phyloP scores from a whole-genome alignment of 345 rosid species.

The Eucalyptus brandiana region DNA sequence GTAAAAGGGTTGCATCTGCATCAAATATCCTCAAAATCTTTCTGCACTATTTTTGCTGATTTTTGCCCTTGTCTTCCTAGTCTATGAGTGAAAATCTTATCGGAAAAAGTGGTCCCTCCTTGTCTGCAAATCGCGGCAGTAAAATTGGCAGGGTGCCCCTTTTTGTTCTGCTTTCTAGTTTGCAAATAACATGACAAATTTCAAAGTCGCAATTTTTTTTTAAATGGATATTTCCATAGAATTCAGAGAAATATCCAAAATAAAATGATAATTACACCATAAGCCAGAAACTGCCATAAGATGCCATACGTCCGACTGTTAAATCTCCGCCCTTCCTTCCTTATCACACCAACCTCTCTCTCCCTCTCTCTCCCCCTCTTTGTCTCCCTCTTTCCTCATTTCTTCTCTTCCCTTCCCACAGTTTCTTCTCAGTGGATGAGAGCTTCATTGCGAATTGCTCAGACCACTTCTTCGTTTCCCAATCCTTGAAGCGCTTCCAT shows the following conservation, averaged over 20 bases:
- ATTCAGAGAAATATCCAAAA: neutral
- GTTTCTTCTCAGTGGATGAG: neutral
- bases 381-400: slow-evolving; percentile 1
- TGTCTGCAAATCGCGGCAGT: neutral
- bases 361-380: neutral
- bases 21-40: neutral
- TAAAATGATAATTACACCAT: neutral
- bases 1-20: neutral
- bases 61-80: neutral
- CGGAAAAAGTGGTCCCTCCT: neutral
- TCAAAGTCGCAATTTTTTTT: neutral
- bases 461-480: neutral
- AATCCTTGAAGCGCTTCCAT: neutral
- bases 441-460: neutral
- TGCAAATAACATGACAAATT: neutral
- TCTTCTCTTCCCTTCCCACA: neutral
- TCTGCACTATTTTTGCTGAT: neutral
- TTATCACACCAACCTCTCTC: slow-evolving; percentile 44
- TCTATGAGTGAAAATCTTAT: neutral
- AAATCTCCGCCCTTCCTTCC: slow-evolving; percentile 99
- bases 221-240: neutral
- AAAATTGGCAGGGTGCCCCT: neutral
- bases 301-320: slow-evolving; percentile 45
- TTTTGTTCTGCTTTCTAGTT: neutral
- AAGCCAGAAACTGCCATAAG: slow-evolving; percentile 41